Evolutionary conservation across 2,329 filamentous ascomycete genomes (phyloP).

Genomic region (Clathrospora elynae): DNA sequence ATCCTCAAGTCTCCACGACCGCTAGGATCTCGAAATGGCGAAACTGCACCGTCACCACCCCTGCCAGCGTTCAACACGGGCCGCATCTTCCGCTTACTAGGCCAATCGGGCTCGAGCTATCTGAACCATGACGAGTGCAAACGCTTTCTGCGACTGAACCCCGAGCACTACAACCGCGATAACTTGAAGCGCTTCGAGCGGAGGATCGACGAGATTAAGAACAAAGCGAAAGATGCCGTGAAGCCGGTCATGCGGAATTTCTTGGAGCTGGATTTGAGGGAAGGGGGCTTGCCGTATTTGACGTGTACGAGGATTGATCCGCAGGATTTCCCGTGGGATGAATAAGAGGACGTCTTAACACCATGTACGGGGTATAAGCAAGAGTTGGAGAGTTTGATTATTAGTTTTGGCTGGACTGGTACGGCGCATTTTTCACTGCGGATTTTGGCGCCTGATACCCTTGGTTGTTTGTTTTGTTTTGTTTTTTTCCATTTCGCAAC

Average conservation of each 20-base stretch:
- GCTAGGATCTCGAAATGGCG: constrained; percentile 34
- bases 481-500: no score
- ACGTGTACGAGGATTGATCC: constrained; percentile 68
- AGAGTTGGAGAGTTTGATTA: background rate
- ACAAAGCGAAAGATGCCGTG: constrained; percentile 79
- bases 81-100: constrained; percentile 77
- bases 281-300: constrained; percentile 63
- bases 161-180: constrained; percentile 84
- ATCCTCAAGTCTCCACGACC: constrained; percentile 54
- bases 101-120: constrained; percentile 67
- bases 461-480: constrained; percentile 9
- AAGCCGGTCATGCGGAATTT: constrained; percentile 84
- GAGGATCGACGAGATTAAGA: constrained; percentile 85
- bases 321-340: constrained; percentile 67
- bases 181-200: constrained; percentile 84
- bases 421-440: constrained; percentile 11
- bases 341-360: constrained; percentile 2
- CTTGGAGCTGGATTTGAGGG: constrained; percentile 75
- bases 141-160: constrained; percentile 80
- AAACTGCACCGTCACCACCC: constrained; percentile 38
- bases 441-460: constrained; percentile 25
- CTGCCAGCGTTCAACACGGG: constrained; percentile 64
- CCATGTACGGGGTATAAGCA: background rate
- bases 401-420: background rate
- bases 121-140: constrained; percentile 87